Evolutionary conservation across 352 stramenopile genomes (phyloP), one percentile per base, ranked within the genome.

Genomic region (Phytophthora capsici): DNA sequence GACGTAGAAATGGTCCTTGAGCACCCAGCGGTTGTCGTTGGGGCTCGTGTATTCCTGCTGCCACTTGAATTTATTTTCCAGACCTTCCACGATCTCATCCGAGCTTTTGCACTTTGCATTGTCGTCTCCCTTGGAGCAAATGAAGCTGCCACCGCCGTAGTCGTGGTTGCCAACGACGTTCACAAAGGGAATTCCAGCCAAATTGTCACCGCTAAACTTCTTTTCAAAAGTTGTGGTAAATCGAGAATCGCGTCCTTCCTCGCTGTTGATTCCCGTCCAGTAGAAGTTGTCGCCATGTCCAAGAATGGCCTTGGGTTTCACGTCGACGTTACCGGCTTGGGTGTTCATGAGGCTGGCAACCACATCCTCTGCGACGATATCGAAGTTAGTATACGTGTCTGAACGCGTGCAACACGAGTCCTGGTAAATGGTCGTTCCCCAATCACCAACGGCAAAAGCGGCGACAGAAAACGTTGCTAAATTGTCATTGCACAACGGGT

Each of bases 151-250:
- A 26, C 78, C 80, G 26, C 78, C 76, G 57, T 86, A 87, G 67
- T 89, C 80, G 72, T 88, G 80, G 63, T 89, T 89, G 17, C 80
- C 80, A 48, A 88, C 63, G n/a, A 87, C 78, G 50, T 86, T 89
- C 19, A 89, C 55, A 66, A 78, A 88, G 14, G 73, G 72, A 14
- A 88, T 70, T 6, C 53, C 47, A 2, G 49, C 66, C 6, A 89
- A 32, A 44, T 81, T 71, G 25, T 57, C 19, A 20, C 78, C 76
- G 9, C 71, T 59, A 52, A 77, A 88, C 45, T 84, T 86, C n/a
- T 64, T 58, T 55, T 89, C 80, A 47, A 88, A 89, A 14, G 78
- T 87, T 16, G 58, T 73, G 2, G 68, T 71, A 53, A 89, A 88
- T 1, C 80, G 77, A 7, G 77, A 81, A 52, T 71, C 51, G 25